phyloP scores from a whole-genome alignment of 169 alveolate genomes.

The Cryptosporidium ryanae region DNA sequence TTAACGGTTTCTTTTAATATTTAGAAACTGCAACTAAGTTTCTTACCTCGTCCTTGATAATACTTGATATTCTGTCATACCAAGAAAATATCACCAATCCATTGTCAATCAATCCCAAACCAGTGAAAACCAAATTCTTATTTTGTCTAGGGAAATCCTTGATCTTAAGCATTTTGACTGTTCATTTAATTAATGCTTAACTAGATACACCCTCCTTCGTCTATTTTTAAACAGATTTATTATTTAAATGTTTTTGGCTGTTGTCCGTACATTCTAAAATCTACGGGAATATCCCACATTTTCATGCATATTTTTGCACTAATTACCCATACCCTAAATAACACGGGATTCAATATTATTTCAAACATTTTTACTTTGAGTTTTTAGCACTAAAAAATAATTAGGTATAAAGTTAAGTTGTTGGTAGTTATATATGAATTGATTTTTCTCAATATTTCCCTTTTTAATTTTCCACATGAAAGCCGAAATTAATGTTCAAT shows the following conservation, averaged over 20 bases:
- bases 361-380: too few relatives aligned
- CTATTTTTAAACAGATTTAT: not conserved
- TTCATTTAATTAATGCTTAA: not conserved
- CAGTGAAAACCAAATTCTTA: conserved; percentile 44
- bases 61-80: conserved; percentile 49
- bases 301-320: conserved; percentile 5
- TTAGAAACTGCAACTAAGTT: not conserved
- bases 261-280: too few relatives aligned
- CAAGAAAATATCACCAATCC: conserved; percentile 54
- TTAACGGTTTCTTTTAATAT: too few relatives aligned
- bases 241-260: too few relatives aligned
- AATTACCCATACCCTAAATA: not conserved
- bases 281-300: conserved; percentile 21
- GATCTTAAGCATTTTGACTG: conserved; percentile 1
- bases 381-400: too few relatives aligned
- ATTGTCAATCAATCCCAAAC: conserved; percentile 33
- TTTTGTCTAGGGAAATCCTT: conserved; percentile 28
- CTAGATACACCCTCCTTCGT: not conserved
- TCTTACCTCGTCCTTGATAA: conserved; percentile 59
- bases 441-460: too few relatives aligned
- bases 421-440: too few relatives aligned
- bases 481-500: too few relatives aligned
- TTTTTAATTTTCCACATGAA: too few relatives aligned
- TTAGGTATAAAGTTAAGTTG: too few relatives aligned
- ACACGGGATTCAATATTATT: too few relatives aligned